phyloP scores from a whole-genome alignment of 148 eudicot species.

The Agrostemma githago region DNA sequence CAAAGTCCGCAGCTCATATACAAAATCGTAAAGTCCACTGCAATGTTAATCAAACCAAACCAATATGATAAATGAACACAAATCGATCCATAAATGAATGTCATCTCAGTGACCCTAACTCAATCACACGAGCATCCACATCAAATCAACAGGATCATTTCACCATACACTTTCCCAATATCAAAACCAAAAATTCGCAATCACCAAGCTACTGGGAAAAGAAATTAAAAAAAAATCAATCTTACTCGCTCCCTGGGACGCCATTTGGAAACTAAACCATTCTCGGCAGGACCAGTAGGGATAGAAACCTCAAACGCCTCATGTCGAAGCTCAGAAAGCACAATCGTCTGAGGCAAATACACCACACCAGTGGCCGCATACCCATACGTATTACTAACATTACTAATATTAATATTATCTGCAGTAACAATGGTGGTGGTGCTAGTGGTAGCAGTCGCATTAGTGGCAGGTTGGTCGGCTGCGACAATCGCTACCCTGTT shows the following conservation, averaged over 20 bases:
- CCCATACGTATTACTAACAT: background rate
- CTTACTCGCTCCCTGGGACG: conserved; percentile 75
- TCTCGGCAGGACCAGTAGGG: conserved; percentile 64
- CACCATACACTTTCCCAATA: background rate
- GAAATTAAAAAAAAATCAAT: background rate
- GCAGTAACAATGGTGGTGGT: background rate
- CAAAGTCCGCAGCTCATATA: background rate
- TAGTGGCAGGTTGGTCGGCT: conserved; percentile 38
- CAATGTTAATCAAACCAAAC: background rate
- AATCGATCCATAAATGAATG: background rate
- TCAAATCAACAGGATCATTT: no score
- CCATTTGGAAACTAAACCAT: conserved; percentile 84
- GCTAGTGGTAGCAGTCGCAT: conserved; percentile 1
- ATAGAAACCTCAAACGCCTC: conserved; percentile 61
- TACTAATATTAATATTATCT: background rate
- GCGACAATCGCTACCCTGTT: conserved; percentile 12
- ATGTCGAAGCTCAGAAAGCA: conserved; percentile 79
- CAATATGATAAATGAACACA: background rate
- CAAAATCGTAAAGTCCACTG: background rate
- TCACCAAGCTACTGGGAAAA: background rate
- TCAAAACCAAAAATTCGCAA: background rate
- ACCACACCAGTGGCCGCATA: conserved; percentile 54
- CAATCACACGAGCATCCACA: background rate
- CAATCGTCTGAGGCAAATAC: conserved; percentile 67
- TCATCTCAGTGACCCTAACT: background rate